Base-by-base conservation (phyloP, 768 basidiomycete species). In the Ramaria rubella region DNA sequence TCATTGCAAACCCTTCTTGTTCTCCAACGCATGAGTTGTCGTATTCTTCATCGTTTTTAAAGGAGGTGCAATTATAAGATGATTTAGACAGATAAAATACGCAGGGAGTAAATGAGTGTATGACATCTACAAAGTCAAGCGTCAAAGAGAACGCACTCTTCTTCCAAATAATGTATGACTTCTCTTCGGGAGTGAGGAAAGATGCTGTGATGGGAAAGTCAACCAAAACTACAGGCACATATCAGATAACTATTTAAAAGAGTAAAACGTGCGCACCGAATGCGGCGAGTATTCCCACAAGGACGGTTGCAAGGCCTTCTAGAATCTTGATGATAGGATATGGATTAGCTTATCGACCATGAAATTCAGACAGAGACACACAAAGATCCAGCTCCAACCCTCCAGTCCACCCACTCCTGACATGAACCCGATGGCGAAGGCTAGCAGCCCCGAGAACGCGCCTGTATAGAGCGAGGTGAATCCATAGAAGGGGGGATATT, bases 321-420 rank as follows among this genome's bases (percentile, higher is more conserved):
- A 87, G 60, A 53, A 85, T 83, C 80, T 82, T 57, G 4, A 27
- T 19, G 23, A 21, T 40, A 23, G 36, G 30, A 19, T 19, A 17
- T 9, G 14, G n/a, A 55, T 43, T 14, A 38, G 21, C 19, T 15
- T 24, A n/a, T 5, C 29, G 1, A 44, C 21, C 1, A 23, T 14
- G 7, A 23, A 36, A 36, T 19, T n/a, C 31, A 14, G 42, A 53
- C 14, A 19, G 23, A 31, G 8, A 65, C 78, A 40, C 60, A 83
- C 81, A 56, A 85, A 86, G 48, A 85, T 83, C 84, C 83, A 85
- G 0, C 79, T 79, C 84, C 84, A 86, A 11, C 81, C 83, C 17
- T 74, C 62, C 17, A 79, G 63, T 1, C 78, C 75, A 2, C 62
- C 68, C 0, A 66, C 67, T 0, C 78, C 79, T 26, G 68, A 64